Percentiles rank a stretch among this genome's conserved stretches.
These are phyloP conservation scores for Myochromella boudieri DNA, from an alignment of 768 basidiomycete species.

Conservation along the genomic window DNA sequence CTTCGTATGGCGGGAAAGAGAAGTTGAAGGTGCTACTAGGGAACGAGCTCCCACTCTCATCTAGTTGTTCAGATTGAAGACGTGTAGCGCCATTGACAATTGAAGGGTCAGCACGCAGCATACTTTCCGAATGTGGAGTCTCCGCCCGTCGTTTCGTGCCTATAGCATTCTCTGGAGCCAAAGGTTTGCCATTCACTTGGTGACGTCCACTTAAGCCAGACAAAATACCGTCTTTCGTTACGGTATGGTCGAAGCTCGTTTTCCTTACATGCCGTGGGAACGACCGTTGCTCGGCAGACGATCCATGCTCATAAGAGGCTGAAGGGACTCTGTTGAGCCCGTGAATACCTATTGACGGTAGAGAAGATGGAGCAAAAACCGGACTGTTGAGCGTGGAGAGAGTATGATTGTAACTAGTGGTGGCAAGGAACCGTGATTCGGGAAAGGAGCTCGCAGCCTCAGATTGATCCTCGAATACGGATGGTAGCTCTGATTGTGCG, in stretches of 20 bases:
- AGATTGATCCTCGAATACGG: conserved; percentile 44
- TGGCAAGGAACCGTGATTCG: conserved; percentile 26
- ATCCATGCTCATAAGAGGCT: conserved; percentile 33
- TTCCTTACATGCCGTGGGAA: conserved; percentile 90
- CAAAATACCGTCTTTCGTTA: conserved; percentile 64
- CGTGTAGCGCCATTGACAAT: conserved; percentile 37
- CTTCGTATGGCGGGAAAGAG: conserved; percentile 65
- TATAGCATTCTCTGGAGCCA: conserved; percentile 60
- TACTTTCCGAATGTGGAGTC: conserved; percentile 75
- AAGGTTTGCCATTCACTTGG: conserved; percentile 78
- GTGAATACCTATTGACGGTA: conserved; percentile 71
- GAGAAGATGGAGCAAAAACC: conserved; percentile 65
- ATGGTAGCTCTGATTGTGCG: conserved; percentile 42
- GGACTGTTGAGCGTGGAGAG: conserved; percentile 45
- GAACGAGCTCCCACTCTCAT: conserved; percentile 51
- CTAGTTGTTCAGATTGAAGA: conserved; percentile 28
- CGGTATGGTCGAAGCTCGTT: conserved; percentile 94
- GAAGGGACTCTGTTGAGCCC: conserved; percentile 47
- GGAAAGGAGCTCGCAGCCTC: conserved; percentile 34
- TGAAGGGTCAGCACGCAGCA: conserved; percentile 77
- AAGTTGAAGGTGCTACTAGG: conserved; percentile 74
- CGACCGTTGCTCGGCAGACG: conserved; percentile 40
- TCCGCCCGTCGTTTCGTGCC: conserved; percentile 83
- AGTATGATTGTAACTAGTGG: conserved; percentile 35
- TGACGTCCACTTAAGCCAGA: conserved; percentile 65